Evolutionary conservation across 2,329 filamentous ascomycete genomes (phyloP).

Genomic region (Chaetothyriales sp.): DNA sequence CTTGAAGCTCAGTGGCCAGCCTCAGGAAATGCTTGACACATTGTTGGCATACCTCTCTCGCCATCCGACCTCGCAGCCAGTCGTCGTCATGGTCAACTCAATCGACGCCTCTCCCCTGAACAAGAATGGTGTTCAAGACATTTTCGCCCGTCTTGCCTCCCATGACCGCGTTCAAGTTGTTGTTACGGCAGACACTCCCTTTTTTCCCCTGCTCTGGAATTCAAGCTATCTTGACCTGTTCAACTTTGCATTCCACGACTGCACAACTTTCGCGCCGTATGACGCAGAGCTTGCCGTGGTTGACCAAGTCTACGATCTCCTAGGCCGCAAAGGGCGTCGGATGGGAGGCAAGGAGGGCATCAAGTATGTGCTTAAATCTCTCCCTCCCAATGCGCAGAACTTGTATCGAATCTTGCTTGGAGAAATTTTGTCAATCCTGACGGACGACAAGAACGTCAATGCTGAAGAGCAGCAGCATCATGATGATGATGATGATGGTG

Average conservation of each 20-base stretch:
- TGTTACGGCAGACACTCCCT: constrained; percentile 75
- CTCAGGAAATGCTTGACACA: constrained; percentile 53
- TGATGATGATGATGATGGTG: constrained; percentile 34
- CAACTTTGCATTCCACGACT: constrained; percentile 84
- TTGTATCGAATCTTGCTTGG: constrained; percentile 74
- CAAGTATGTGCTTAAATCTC: constrained; percentile 72
- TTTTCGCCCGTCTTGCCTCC: constrained; percentile 62
- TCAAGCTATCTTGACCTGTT: constrained; percentile 67
- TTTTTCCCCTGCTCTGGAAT: constrained; percentile 82
- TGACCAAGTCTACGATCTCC: constrained; percentile 75
- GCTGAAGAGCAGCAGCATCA: no score
- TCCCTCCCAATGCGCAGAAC: constrained; percentile 83
- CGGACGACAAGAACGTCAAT: constrained; percentile 29
- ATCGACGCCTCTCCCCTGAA: constrained; percentile 71
- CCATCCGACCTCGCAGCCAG: constrained; percentile 27
- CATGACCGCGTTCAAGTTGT: constrained; percentile 60
- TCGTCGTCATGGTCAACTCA: constrained; percentile 70
- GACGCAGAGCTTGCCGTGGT: constrained; percentile 66
- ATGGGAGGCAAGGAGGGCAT: constrained; percentile 85
- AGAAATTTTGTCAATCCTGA: constrained; percentile 62
- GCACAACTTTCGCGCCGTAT: constrained; percentile 73
- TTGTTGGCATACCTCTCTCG: constrained; percentile 45
- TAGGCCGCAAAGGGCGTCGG: constrained; percentile 65
- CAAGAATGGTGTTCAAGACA: constrained; percentile 52
- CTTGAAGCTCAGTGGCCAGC: constrained; percentile 48